Conservation (phyloP, 2,329 filamentous ascomycete genomes). For the Epichloe coenophiala region DNA sequence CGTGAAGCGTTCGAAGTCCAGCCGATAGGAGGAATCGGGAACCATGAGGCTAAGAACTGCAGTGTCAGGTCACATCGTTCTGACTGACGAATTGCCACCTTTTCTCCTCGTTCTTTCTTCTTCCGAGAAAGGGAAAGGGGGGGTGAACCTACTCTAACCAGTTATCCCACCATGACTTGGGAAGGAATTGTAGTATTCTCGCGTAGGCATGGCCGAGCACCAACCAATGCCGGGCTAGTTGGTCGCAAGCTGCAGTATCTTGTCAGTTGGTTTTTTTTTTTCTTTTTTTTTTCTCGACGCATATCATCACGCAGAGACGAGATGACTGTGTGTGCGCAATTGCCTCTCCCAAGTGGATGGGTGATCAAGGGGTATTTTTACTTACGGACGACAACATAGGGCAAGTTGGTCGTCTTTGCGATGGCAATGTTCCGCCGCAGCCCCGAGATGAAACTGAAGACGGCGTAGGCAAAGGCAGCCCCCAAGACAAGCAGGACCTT, state of each 20-base stretch:
- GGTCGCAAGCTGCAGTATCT: neutral
- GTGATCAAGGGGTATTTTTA: constrained; percentile 8
- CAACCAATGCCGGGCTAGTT: constrained; percentile 4
- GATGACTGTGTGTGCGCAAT: too few relatives aligned
- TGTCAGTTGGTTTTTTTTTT: too few relatives aligned
- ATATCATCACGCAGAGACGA: too few relatives aligned
- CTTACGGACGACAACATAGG: constrained; percentile 41
- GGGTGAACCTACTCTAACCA: constrained; percentile 40
- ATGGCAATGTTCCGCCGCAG: constrained; percentile 32
- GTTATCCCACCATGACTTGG: constrained; percentile 38
- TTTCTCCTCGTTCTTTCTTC: too few relatives aligned
- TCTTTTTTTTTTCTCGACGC: too few relatives aligned
- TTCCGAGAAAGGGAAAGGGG: neutral
- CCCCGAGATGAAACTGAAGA: constrained; percentile 19
- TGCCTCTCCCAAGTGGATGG: too few relatives aligned
- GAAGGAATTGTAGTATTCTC: constrained; percentile 41
- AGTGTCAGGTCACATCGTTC: neutral
- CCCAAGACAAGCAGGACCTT: constrained; percentile 21
- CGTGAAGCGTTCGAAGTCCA: constrained; percentile 43
- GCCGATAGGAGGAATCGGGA: constrained; percentile 47
- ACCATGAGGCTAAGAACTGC: constrained; percentile 31
- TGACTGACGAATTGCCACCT: too few relatives aligned
- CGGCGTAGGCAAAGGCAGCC: constrained; percentile 19
- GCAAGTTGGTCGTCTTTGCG: constrained; percentile 37
- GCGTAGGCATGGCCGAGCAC: constrained; percentile 39